A percentile compares a stretch with the other conserved stretches of the same genome.
These are phyloP conservation scores for Novymonas esmeraldas DNA, from an alignment of 208 protist genomes.

Conservation along the genomic window DNA sequence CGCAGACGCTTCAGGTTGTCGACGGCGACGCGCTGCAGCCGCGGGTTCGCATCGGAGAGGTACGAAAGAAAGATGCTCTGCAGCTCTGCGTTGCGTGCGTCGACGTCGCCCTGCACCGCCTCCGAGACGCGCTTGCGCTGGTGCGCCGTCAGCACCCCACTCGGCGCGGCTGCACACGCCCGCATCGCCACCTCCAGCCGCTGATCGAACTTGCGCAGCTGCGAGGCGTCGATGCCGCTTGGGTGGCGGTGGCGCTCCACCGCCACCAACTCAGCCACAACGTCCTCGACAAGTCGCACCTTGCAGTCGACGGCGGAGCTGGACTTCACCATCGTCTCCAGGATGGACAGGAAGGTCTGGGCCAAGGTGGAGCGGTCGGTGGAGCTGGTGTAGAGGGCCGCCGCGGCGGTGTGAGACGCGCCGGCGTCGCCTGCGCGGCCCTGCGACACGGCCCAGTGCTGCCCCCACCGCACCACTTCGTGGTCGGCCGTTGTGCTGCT, in stretches of 20 bases:
- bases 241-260: conserved; percentile 74
- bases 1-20: conserved; percentile 81
- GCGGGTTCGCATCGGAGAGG: conserved; percentile 60
- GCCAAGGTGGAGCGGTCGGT: conserved; percentile 79
- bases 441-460: conserved; percentile 30
- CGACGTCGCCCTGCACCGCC: conserved; percentile 20
- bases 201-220: conserved; percentile 71
- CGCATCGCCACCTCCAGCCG: conserved; percentile 76
- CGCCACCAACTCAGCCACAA: conserved; percentile 70
- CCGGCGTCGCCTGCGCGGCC: neutral
- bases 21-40: conserved; percentile 73
- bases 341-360: conserved; percentile 75
- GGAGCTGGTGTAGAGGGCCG: conserved; percentile 33
- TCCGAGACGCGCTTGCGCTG: conserved; percentile 27
- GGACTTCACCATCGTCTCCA: conserved; percentile 70
- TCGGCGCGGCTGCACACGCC: conserved; percentile 55
- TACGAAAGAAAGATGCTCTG: conserved; percentile 50
- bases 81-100: conserved; percentile 45
- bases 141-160: conserved; percentile 37
- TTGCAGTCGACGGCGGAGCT: conserved; percentile 38
- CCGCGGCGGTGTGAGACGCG: conserved; percentile 8
- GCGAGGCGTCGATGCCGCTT: conserved; percentile 32
- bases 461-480: conserved; percentile 68
- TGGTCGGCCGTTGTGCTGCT: conserved; percentile 50
- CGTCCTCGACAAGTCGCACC: conserved; percentile 61